Base-by-base conservation (phyloP, 1,284 basidiomycete species). In the Pseudozyma sp. region DNA sequence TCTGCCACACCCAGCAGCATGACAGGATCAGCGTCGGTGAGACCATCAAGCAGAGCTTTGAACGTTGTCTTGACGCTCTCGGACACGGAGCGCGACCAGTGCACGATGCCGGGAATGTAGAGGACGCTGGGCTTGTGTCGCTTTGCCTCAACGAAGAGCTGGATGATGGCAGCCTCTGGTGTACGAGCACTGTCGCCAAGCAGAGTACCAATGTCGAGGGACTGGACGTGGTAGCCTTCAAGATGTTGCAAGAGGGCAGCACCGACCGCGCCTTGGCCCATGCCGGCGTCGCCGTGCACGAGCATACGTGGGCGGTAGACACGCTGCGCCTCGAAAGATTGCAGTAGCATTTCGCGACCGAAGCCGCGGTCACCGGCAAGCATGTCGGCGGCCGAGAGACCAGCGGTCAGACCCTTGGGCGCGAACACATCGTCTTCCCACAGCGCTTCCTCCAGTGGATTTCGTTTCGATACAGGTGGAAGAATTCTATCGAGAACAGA, bases 131-230 rank as follows among this genome's bases (percentile, higher is more conserved):
- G 97, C 80, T 97, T 95, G 84, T 97, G 94, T 35, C 97, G 91
- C 85, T 97, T 98, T 0, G 97, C 97, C 85, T 99, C 97, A 18
- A 95, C 90, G 80, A 99, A 98, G n/a, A 97, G 89, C 79, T 98
- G 96, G 1, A 98, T 93, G 60, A 97, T 91, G 2, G 93, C 91
- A 1, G 96, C 93, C 86, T 99, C 97, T 3, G 91, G 87, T 4
- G 94, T 94, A 79, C 94, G 87, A 0, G 93, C 91, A 0, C 95
- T 93, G 85, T 99, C 96, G 52, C 93, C 90, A 86, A 99, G 88
- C 48, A 99, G 86, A 0, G 91, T 91, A 10, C 93, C 95, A 12
- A 99, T 88, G 83, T 99, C 95, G 51, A 99, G 88, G 73, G 91
- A 94, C 85, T 98, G 97, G 0, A 99, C 89, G 81, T 98, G 93